Conservation (phyloP, 306 rosid species). For the Sesbania bispinosa region DNA sequence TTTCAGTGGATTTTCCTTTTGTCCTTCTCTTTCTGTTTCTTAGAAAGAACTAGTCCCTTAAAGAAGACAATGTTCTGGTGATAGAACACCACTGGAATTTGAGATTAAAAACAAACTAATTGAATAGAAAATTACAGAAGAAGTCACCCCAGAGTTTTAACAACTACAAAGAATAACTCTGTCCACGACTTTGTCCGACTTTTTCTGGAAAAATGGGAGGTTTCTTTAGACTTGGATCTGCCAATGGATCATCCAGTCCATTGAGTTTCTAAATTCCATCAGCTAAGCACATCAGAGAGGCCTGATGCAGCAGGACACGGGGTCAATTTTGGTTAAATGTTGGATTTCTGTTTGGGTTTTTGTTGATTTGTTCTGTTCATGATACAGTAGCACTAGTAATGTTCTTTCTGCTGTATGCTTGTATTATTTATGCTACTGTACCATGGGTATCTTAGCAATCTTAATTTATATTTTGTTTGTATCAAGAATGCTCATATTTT, state of each 20-base stretch:
- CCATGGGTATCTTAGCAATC: neutral
- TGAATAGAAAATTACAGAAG: no score
- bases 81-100: no score
- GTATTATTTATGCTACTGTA: neutral
- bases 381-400: neutral
- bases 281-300: neutral
- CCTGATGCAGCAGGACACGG: neutral
- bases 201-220: no score
- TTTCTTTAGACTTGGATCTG: no score
- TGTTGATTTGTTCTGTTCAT: neutral
- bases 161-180: no score
- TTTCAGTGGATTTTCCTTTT: neutral
- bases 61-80: neutral
- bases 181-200: no score
- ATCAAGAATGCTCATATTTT: neutral
- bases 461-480: neutral
- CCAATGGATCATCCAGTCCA: no score
- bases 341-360: neutral
- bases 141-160: no score
- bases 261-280: no score
- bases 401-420: neutral
- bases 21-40: neutral
- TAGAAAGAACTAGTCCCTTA: neutral
- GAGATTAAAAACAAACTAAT: no score
- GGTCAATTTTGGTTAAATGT: neutral